Conservation (phyloP, 2,329 filamentous ascomycete species). For the Catunica adiposa region DNA sequence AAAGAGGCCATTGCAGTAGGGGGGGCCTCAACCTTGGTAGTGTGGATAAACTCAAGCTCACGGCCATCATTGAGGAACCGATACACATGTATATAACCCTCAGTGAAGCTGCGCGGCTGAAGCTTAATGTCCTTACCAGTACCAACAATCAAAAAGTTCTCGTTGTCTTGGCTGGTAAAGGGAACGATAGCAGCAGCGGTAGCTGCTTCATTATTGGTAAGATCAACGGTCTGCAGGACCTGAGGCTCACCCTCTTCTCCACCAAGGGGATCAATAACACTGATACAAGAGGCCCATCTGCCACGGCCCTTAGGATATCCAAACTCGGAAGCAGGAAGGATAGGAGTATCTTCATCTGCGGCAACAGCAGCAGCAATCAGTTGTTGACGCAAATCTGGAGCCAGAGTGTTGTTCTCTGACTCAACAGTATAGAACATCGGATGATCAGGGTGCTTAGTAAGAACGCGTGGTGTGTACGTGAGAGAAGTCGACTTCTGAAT, state of each 20-base stretch:
- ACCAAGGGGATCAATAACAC: conserved; percentile 58
- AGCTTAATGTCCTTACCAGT: conserved; percentile 81
- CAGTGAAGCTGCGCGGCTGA: conserved; percentile 56
- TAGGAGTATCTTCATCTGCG: conserved; percentile 54
- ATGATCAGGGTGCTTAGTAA: conserved; percentile 74
- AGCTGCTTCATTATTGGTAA: conserved; percentile 81
- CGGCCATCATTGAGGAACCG: conserved; percentile 75
- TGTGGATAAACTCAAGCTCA: conserved; percentile 86
- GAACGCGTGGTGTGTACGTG: conserved; percentile 75
- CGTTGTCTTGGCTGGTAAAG: conserved; percentile 77
- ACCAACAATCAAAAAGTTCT: conserved; percentile 83
- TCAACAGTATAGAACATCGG: conserved; percentile 89
- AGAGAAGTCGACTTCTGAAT: conserved; percentile 75
- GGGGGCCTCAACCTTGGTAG: conserved; percentile 80
- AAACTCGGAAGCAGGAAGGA: conserved; percentile 66
- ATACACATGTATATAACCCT: conserved; percentile 84
- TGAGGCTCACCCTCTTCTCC: conserved; percentile 30
- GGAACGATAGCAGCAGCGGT: conserved; percentile 71
- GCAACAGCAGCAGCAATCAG: conserved; percentile 55
- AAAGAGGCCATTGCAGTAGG: conserved; percentile 83
- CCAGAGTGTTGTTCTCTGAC: conserved; percentile 79
- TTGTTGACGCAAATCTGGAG: conserved; percentile 58
- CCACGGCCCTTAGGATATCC: conserved; percentile 70
- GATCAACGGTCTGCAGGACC: conserved; percentile 61
- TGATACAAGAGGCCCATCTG: conserved; percentile 93